A percentile compares a stretch with the other conserved stretches of the same genome.
Conservation (phyloP, 257 asterid genomes). For the Lavandula angustifolia region DNA sequence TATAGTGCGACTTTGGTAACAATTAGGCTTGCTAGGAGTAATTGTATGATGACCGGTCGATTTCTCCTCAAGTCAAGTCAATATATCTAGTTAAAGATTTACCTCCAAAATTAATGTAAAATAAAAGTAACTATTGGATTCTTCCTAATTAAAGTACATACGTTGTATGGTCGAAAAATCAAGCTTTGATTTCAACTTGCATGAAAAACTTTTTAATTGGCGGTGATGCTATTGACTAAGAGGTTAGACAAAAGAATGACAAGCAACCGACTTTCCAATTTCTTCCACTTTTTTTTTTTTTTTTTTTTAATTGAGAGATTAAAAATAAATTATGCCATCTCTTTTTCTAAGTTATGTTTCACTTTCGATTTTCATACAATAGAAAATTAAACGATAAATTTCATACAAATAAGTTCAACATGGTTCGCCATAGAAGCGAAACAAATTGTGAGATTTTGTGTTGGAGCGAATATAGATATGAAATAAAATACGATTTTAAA, state of each 20-base stretch:
- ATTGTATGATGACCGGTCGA: background rate
- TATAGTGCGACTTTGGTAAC: background rate
- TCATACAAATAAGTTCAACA: too few species aligned
- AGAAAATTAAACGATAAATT: too few species aligned
- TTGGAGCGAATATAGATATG: too few species aligned
- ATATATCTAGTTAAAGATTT: background rate
- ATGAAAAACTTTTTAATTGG: background rate
- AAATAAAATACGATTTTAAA: too few species aligned
- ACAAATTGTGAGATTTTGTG: too few species aligned
- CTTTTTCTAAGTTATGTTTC: background rate
- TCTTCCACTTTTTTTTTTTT: background rate
- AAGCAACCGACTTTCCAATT: background rate
- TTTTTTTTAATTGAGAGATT: background rate
- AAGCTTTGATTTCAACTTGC: background rate
- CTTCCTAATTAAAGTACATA: too few species aligned
- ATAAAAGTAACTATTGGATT: background rate
- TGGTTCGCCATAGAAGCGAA: too few species aligned
- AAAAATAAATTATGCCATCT: background rate
- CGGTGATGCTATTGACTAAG: conserved; percentile 17
- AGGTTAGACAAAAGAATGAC: conserved; percentile 2
- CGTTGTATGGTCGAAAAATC: conserved; percentile 3
- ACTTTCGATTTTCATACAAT: too few species aligned
- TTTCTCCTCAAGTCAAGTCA: conserved; percentile 1
- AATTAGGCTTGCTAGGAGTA: conserved; percentile 4
- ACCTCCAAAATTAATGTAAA: background rate